These are phyloP conservation scores for Akanthomyces lecanii DNA, from an alignment of 2,329 filamentous ascomycete genomes.

Conservation along the genomic window DNA sequence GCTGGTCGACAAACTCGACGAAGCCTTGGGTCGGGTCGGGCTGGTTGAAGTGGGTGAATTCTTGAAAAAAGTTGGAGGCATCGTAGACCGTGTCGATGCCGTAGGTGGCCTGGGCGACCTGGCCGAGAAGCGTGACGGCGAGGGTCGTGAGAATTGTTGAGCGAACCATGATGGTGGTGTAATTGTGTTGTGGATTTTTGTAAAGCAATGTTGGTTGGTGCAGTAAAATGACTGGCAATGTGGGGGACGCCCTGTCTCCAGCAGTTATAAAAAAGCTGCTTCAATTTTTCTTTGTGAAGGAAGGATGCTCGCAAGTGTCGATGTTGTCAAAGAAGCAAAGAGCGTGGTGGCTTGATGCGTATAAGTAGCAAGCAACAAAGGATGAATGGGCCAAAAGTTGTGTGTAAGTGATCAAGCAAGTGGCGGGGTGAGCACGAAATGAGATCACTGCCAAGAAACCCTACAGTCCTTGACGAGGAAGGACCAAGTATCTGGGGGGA, in stretches of 20 bases:
- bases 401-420: neutral
- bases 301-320: neutral
- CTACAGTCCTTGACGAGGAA: neutral
- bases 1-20: constrained; percentile 61
- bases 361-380: neutral
- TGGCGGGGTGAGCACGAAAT: neutral
- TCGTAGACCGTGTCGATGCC: constrained; percentile 46
- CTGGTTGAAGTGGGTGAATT: constrained; percentile 52
- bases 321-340: neutral
- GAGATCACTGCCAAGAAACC: neutral
- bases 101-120: constrained; percentile 35
- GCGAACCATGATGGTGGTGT: constrained; percentile 22
- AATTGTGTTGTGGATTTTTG: neutral
- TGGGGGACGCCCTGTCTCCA: neutral
- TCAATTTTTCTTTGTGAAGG: neutral
- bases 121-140: constrained; percentile 29
- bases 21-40: constrained; percentile 71
- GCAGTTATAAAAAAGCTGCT: neutral
- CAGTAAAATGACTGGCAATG: neutral
- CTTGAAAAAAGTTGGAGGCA: constrained; percentile 50
- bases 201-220: neutral
- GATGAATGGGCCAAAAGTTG: neutral
- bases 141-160: constrained; percentile 25
- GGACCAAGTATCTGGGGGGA: neutral
- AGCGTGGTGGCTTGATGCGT: neutral